These are phyloP conservation scores for Henckelia pumila DNA, from an alignment of 257 asterid species.

Conservation along the genomic window DNA sequence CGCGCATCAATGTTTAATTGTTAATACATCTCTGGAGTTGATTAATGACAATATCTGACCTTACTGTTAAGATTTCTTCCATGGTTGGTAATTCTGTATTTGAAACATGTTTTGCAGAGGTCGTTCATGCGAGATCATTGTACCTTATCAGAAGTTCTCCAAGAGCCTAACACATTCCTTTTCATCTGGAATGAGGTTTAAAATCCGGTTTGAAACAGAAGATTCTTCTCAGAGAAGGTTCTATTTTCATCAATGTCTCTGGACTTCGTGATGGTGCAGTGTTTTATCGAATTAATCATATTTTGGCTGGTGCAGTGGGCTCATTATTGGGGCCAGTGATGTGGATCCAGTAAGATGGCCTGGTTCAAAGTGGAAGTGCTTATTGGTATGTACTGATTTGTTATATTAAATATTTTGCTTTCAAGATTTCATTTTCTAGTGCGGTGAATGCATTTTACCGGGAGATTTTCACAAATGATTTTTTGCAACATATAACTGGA, in stretches of 20 bases:
- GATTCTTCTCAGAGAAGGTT: constrained; percentile 95
- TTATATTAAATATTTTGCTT: background rate
- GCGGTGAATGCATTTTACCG: background rate
- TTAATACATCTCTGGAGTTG: background rate
- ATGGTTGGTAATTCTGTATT: background rate
- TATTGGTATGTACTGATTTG: constrained; percentile 51
- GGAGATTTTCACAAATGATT: background rate
- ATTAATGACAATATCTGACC: background rate
- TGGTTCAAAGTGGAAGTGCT: constrained; percentile 90
- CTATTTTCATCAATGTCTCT: constrained; percentile 8
- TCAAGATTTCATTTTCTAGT: background rate
- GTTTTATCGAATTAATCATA: constrained; percentile 18
- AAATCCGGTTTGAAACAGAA: constrained; percentile 76
- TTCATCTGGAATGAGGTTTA: constrained; percentile 86
- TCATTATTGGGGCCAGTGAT: constrained; percentile 68
- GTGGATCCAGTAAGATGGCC: constrained; percentile 90
- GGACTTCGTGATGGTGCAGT: background rate
- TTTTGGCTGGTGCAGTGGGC: constrained; percentile 67
- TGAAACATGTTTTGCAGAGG: constrained; percentile 48
- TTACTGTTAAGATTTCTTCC: background rate
- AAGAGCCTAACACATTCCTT: constrained; percentile 64
- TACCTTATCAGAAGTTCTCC: constrained; percentile 69
- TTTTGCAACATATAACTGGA: background rate
- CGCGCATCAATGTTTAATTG: background rate
- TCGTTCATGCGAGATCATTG: constrained; percentile 72